A percentile compares a stretch with the other conserved stretches of the same genome.
Conservation (phyloP, 192 early-diverging fungal species). For the Globomyces pollinis-pini region DNA sequence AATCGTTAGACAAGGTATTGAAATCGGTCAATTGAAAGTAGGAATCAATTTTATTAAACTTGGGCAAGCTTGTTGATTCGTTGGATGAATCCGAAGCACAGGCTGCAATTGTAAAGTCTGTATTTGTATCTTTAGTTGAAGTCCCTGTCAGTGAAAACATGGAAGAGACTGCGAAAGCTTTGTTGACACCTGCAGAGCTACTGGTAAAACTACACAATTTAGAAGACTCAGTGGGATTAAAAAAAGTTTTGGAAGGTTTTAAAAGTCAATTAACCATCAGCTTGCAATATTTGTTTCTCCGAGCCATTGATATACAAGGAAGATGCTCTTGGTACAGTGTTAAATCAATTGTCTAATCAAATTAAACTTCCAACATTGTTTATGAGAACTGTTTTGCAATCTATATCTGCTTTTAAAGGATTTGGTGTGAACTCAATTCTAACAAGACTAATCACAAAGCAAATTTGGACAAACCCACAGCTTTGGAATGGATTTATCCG, state of each 20-base stretch:
- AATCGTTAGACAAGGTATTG: conserved; percentile 51
- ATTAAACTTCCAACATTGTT: conserved; percentile 60
- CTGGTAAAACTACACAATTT: conserved; percentile 62
- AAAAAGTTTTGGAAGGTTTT: conserved; percentile 60
- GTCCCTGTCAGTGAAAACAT: background rate
- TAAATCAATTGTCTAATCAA: conserved; percentile 62
- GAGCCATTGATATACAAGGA: conserved; percentile 57
- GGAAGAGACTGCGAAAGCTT: conserved; percentile 18
- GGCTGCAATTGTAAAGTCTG: conserved; percentile 50
- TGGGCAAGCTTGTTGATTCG: conserved; percentile 55
- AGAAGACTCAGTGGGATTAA: conserved; percentile 58
- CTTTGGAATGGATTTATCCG: conserved; percentile 74
- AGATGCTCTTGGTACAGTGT: conserved; percentile 58
- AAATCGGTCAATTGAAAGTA: conserved; percentile 19
- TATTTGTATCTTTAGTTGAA: conserved; percentile 53
- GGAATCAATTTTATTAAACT: conserved; percentile 39
- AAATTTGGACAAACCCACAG: conserved; percentile 58
- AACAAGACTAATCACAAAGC: conserved; percentile 51
- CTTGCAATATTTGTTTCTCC: conserved; percentile 66
- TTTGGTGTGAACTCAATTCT: conserved; percentile 36
- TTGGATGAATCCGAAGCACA: conserved; percentile 58
- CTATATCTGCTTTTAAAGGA: conserved; percentile 54
- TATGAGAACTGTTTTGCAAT: conserved; percentile 70
- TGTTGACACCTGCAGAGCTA: conserved; percentile 57
- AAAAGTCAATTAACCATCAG: conserved; percentile 21